Percentiles rank a stretch among this genome's conserved stretches.
Conservation (phyloP, 495 filamentous ascomycete genomes). For the Penicillium verhagenii region DNA sequence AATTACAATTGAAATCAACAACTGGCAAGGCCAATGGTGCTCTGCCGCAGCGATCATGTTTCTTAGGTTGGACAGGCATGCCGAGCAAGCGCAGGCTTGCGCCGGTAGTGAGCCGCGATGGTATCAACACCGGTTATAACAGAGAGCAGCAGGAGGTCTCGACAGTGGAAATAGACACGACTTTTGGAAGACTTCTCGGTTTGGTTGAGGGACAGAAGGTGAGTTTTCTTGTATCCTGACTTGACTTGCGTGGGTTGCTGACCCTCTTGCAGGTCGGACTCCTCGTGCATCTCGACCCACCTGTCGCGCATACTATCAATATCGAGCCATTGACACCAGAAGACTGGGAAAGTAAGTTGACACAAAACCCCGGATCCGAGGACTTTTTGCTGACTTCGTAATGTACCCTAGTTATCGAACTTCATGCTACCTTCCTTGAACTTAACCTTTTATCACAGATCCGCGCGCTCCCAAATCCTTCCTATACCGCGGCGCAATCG, state of each 20-base stretch:
- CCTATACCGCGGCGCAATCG: conserved; percentile 50
- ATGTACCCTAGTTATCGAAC: conserved; percentile 70
- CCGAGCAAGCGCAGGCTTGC: conserved; percentile 79
- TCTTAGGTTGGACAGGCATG: conserved; percentile 96
- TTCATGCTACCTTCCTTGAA: conserved; percentile 93
- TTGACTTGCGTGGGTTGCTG: conserved; percentile 18
- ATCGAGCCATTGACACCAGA: conserved; percentile 93
- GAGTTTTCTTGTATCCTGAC: conserved; percentile 23
- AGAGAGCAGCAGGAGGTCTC: conserved; percentile 73
- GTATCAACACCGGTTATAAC: conserved; percentile 58
- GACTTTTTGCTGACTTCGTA: conserved; percentile 12
- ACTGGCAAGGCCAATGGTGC: conserved; percentile 40
- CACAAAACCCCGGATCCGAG: neutral
- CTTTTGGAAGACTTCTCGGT: conserved; percentile 80
- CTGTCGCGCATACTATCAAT: conserved; percentile 84
- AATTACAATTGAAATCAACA: conserved; percentile 66
- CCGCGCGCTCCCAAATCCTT: conserved; percentile 84
- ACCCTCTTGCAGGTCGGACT: conserved; percentile 55
- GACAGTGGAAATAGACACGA: conserved; percentile 84
- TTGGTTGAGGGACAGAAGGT: conserved; percentile 84
- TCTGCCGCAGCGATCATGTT: conserved; percentile 65
- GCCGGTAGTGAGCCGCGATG: conserved; percentile 69
- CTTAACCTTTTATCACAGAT: conserved; percentile 92
- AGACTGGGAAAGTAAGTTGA: conserved; percentile 80
- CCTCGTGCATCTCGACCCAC: conserved; percentile 82